Percentiles rank a stretch among this genome's conserved stretches.
Conservation (phyloP, 2,329 filamentous ascomycete genomes). For the Sporothrix pseudoabietina region DNA sequence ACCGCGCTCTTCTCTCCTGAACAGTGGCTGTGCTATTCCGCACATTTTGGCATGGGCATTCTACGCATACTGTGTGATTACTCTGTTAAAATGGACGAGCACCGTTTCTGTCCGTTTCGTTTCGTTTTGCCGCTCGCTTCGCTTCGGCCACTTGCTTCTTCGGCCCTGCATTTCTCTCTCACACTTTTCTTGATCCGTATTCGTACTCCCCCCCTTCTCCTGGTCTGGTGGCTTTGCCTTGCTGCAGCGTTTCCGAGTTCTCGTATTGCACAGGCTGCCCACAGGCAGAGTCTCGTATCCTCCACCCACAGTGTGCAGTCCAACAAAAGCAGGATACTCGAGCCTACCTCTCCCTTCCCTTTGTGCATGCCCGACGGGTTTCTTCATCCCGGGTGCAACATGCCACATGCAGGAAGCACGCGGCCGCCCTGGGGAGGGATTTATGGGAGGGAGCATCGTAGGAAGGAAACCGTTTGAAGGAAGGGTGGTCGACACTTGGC, state of each 20-base stretch:
- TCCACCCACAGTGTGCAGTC: neutral
- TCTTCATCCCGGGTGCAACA: conserved; percentile 24
- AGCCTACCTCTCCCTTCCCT: neutral
- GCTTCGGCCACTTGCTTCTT: neutral
- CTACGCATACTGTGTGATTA: too few species aligned
- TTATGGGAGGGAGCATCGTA: neutral
- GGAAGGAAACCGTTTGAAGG: neutral
- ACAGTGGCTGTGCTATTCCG: conserved; percentile 5
- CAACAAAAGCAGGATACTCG: neutral
- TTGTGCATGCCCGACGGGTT: conserved; percentile 24
- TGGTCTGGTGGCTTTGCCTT: neutral
- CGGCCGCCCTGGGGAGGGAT: neutral
- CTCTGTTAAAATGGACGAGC: neutral
- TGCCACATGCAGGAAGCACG: conserved; percentile 5
- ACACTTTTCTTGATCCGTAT: neutral
- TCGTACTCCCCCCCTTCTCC: neutral
- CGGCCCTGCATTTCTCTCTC: neutral
- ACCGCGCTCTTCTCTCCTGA: neutral
- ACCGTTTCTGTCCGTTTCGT: neutral
- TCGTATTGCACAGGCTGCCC: conserved; percentile 6
- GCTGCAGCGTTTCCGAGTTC: conserved; percentile 7
- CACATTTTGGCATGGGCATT: neutral
- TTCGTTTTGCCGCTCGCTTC: neutral
- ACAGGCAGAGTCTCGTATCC: neutral
- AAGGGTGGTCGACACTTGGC: neutral